Conservation (phyloP, 202 grass and related monocot species). For the Zoysia matrella region DNA sequence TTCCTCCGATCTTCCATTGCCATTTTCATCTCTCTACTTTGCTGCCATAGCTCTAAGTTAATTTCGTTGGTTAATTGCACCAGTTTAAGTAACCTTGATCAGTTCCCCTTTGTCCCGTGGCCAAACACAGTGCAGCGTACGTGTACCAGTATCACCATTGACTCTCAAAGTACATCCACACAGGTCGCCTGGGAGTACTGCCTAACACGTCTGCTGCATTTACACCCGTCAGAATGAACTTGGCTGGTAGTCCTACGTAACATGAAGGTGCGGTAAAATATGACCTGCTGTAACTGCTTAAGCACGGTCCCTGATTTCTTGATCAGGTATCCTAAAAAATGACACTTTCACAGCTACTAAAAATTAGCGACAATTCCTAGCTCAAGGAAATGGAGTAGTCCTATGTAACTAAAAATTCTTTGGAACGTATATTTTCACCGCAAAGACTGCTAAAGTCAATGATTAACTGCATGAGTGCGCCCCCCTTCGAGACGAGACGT, state of each 20-base stretch:
- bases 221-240: background rate
- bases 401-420: too few species aligned
- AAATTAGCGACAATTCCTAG: too few species aligned
- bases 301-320: background rate
- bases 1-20: background rate
- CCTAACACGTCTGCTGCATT: slow-evolving; percentile 16
- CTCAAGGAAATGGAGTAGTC: too few species aligned
- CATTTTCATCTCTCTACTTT: background rate
- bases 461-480: slow-evolving; percentile 27
- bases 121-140: slow-evolving; percentile 26
- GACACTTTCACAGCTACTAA: too few species aligned
- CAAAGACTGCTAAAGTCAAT: background rate
- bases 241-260: background rate
- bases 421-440: too few species aligned
- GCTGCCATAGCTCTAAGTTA: background rate
- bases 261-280: too few species aligned
- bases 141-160: slow-evolving; percentile 42
- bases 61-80: background rate
- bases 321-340: background rate
- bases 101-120: slow-evolving; percentile 7
- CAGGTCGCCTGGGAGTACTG: slow-evolving; percentile 15
- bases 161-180: slow-evolving; percentile 46
- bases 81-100: background rate
- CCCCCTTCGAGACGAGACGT: background rate
- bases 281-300: too few species aligned